Conservation (phyloP, 2,329 filamentous ascomycete genomes). For the Botrytis elliptica region DNA sequence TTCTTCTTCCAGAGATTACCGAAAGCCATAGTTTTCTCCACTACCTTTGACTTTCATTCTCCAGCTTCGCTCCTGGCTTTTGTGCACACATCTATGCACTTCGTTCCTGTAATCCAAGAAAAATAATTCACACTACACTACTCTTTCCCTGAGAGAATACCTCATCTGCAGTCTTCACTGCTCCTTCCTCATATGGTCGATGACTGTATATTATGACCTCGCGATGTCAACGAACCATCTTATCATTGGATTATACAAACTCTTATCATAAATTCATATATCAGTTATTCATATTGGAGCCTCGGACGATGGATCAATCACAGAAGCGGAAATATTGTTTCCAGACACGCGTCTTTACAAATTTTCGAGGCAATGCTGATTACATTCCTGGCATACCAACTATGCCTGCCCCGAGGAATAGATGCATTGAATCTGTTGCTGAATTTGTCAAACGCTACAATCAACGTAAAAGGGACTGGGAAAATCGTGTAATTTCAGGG, state of each 20-base stretch:
- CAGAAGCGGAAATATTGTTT: neutral
- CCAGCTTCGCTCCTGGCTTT: neutral
- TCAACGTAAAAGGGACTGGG: rapidly evolving
- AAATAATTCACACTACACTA: neutral
- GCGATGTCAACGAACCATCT: neutral
- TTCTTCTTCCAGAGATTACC: neutral
- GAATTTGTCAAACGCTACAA: neutral
- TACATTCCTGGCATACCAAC: neutral
- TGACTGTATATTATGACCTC: neutral
- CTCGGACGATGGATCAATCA: neutral
- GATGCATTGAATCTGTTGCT: neutral
- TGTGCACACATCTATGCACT: neutral
- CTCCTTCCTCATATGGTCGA: neutral
- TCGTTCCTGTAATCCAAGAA: neutral
- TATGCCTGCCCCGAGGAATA: rapidly evolving
- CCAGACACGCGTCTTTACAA: neutral
- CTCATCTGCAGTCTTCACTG: neutral
- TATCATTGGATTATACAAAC: neutral
- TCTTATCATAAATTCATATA: neutral
- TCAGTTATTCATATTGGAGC: neutral
- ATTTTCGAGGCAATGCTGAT: neutral
- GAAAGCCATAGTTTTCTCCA: neutral
- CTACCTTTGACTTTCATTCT: neutral
- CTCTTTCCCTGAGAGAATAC: neutral
- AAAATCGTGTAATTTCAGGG: rapidly evolving